A percentile compares a stretch with the other conserved stretches of the same genome.
phyloP scores from a whole-genome alignment of 148 eudicot genomes.

The Chenopodium album region DNA sequence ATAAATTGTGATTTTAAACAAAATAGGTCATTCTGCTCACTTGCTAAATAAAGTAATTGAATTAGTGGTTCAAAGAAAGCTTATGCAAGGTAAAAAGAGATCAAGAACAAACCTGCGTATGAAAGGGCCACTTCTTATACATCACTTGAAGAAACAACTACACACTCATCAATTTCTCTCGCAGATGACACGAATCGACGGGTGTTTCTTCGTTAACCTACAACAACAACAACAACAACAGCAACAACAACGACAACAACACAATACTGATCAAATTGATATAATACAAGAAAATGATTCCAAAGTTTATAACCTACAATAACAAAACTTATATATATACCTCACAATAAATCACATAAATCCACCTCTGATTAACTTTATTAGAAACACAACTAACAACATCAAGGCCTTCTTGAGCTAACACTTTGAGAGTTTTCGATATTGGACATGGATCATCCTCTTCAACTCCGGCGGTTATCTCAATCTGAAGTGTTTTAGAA shows the following conservation, averaged over 20 bases:
- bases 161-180: slow-evolving; percentile 17
- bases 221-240: background rate
- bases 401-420: slow-evolving; percentile 36
- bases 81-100: background rate
- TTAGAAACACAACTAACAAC: slow-evolving; percentile 47
- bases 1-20: background rate
- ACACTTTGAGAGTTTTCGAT: slow-evolving; percentile 38
- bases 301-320: background rate
- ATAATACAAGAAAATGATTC: background rate
- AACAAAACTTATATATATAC: slow-evolving; percentile 17
- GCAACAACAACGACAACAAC: background rate
- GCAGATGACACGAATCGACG: slow-evolving; percentile 14
- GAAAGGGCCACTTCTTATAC: background rate
- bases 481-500: slow-evolving; percentile 27
- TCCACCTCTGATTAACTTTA: slow-evolving; percentile 27
- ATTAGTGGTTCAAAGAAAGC: background rate
- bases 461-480: slow-evolving; percentile 16
- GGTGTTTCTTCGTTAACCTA: slow-evolving; percentile 24
- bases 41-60: background rate
- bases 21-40: background rate
- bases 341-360: slow-evolving; percentile 47
- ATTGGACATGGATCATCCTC: slow-evolving; percentile 34
- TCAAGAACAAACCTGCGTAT: slow-evolving; percentile 16
- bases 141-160: slow-evolving; percentile 12
- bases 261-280: background rate